These are phyloP conservation scores for Dactylorhiza incarnata DNA, from an alignment of 106 monocot genomes.

Conservation along the genomic window DNA sequence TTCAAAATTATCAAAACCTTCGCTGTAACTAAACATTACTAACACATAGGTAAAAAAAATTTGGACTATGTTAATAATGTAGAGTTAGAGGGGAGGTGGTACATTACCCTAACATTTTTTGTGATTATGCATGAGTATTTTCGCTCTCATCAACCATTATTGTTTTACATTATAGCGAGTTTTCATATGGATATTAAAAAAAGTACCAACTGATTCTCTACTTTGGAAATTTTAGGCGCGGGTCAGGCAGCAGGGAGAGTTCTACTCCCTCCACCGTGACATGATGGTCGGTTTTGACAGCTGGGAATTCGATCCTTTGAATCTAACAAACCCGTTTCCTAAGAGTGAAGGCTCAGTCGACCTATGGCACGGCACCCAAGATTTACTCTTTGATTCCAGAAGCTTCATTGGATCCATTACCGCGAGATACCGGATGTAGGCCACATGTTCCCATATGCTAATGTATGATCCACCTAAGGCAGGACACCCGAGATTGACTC, in stretches of 20 bases:
- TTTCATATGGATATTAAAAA: not conserved
- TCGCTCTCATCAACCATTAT: no score
- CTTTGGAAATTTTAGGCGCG: constrained; percentile 6
- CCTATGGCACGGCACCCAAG: constrained; percentile 64
- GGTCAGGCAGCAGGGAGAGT: constrained; percentile 54
- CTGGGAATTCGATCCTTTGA: constrained; percentile 79
- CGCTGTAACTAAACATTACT: no score
- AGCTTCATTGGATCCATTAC: constrained; percentile 54
- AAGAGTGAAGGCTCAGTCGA: constrained; percentile 39
- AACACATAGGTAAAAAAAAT: no score
- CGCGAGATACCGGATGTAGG: constrained; percentile 45
- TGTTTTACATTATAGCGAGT: not conserved
- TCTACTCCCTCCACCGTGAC: constrained; percentile 51
- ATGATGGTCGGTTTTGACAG: constrained; percentile 36
- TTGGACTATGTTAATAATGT: no score
- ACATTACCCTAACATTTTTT: no score
- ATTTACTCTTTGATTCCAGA: constrained; percentile 32
- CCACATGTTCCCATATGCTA: constrained; percentile 33
- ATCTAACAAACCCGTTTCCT: constrained; percentile 47
- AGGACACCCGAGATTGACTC: no score
- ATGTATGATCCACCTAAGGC: constrained; percentile 20
- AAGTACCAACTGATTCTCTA: not conserved
- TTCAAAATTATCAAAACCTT: no score
- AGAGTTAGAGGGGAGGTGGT: no score
- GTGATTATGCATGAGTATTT: no score